phyloP scores from a whole-genome alignment of 1,284 basidiomycete genomes.

The Apiotrichum laibachii region DNA sequence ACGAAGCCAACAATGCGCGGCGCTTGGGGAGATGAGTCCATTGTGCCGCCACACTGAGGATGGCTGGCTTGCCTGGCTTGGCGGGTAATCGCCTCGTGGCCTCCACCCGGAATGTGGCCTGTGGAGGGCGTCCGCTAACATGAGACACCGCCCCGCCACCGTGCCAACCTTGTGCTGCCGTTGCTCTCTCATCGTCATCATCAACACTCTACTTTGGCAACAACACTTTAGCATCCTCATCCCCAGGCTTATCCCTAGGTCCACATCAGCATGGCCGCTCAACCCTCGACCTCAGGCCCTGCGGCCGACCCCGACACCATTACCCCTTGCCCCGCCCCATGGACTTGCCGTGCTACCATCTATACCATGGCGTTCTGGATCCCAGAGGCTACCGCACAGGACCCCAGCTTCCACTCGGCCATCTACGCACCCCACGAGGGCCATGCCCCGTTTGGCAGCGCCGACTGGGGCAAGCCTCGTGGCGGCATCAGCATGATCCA shows the following conservation, averaged over 20 bases:
- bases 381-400: not conserved
- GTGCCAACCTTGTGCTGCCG: no score
- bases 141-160: no score
- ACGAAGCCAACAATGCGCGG: no score
- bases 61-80: no score
- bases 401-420: not conserved
- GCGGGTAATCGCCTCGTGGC: no score
- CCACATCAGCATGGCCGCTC: not conserved
- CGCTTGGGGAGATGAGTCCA: no score
- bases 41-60: no score
- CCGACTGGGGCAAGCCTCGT: conserved; percentile 1
- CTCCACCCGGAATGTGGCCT: no score
- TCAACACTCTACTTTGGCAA: not conserved
- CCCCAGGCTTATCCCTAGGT: no score
- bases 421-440: conserved; percentile 11
- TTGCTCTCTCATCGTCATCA: no score
- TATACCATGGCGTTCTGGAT: conserved; percentile 5
- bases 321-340: conserved; percentile 2
- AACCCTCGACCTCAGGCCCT: not conserved
- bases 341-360: conserved; percentile 9
- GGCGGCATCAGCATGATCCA: conserved; percentile 10
- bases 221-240: not conserved
- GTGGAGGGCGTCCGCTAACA: no score
- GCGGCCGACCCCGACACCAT: not conserved
- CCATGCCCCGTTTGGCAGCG: not conserved